These are phyloP conservation scores for Solanum bulbocastanum DNA, from an alignment of 257 asterid genomes.

Conservation along the genomic window DNA sequence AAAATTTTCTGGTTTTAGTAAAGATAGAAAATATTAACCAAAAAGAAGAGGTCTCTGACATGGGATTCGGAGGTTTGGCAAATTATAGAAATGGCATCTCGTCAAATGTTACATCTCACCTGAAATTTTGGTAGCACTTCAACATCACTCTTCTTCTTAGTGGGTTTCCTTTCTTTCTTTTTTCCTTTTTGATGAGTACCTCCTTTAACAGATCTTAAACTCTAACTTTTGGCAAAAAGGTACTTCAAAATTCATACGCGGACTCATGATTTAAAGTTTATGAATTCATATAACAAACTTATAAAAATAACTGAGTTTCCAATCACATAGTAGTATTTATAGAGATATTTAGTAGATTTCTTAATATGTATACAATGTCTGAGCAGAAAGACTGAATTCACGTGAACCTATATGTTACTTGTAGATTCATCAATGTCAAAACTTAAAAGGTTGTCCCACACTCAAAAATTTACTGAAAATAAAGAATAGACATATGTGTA, in stretches of 20 bases:
- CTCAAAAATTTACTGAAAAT: not conserved
- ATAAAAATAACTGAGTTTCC: not conserved
- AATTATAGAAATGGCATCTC: not conserved
- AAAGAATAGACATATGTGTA: not conserved
- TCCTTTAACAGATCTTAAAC: not conserved
- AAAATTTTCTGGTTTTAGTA: not conserved
- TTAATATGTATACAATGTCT: not conserved
- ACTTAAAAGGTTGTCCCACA: not conserved
- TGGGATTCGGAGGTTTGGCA: not conserved
- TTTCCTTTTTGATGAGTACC: not conserved
- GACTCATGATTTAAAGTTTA: not conserved
- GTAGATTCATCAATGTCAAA: not conserved
- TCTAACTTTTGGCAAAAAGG: not conserved
- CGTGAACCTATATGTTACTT: not conserved
- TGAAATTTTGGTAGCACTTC: not conserved
- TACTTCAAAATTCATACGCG: not conserved
- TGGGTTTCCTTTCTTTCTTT: not conserved
- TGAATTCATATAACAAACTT: not conserved
- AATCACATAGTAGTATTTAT: not conserved
- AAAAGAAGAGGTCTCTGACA: not conserved
- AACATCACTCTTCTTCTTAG: not conserved
- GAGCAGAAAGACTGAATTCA: not conserved
- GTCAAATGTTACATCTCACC: not conserved
- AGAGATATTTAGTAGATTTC: not conserved
- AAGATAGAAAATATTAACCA: not conserved